phyloP scores from a whole-genome alignment of 73 alveolate genomes.

The Durusdinium trenchii region DNA sequence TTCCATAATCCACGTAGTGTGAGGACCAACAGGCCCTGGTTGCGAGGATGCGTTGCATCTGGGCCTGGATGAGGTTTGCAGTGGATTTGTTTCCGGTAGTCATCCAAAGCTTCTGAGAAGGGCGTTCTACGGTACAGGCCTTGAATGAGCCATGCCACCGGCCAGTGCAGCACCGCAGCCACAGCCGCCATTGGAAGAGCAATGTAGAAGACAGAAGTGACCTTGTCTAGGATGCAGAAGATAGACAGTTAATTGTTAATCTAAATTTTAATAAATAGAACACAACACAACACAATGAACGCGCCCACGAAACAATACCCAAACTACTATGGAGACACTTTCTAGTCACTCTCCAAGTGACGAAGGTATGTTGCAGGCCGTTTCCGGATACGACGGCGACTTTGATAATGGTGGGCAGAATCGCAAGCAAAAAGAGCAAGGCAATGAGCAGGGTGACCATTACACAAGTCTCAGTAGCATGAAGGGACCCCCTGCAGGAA shows the following conservation, averaged over 20 bases:
- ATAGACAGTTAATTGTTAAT: no score
- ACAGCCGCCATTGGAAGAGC: neutral
- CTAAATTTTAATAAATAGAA: neutral
- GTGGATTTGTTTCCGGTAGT: slow-evolving; percentile 1
- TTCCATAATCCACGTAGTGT: slow-evolving; percentile 29
- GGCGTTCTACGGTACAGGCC: neutral
- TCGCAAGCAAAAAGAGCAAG: neutral
- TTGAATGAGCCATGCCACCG: slow-evolving; percentile 5
- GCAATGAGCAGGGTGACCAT: neutral
- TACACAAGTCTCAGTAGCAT: neutral
- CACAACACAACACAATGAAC: neutral
- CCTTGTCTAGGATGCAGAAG: no score
- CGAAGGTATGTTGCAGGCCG: neutral
- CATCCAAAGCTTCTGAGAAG: neutral
- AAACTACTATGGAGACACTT: no score
- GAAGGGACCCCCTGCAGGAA: neutral
- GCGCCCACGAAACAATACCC: neutral
- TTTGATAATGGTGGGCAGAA: neutral
- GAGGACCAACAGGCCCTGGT: slow-evolving; percentile 29
- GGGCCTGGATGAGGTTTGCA: neutral
- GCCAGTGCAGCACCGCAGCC: neutral
- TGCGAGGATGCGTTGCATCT: slow-evolving; percentile 18
- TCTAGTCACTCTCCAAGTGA: neutral
- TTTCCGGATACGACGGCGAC: slow-evolving; percentile 28
- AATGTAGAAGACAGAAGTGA: neutral